Conservation (phyloP, 176 grass and related monocot genomes). For the Metroxylon sagu region DNA sequence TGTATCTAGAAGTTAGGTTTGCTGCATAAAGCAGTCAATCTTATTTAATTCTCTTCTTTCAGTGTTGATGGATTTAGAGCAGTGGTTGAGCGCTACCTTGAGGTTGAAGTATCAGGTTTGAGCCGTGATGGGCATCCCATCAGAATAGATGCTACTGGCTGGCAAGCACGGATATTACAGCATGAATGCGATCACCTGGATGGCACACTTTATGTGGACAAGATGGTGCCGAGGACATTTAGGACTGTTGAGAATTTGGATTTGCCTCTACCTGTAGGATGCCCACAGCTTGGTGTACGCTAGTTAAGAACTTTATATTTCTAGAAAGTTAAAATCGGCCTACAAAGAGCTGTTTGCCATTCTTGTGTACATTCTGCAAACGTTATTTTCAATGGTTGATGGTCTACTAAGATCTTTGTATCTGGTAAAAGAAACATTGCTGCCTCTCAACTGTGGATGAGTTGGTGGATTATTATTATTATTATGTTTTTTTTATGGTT, state of each 20-base stretch:
- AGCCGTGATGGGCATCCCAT: conserved; percentile 51
- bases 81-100: conserved; percentile 60
- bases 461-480: too few relatives aligned
- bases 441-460: too few relatives aligned
- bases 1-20: too few relatives aligned
- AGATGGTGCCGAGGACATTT: conserved; percentile 82
- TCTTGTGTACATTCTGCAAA: too few relatives aligned
- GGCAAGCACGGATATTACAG: conserved; percentile 88
- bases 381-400: too few relatives aligned
- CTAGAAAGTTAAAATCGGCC: too few relatives aligned
- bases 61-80: conserved; percentile 93
- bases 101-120: conserved; percentile 83
- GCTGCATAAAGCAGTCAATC: background rate
- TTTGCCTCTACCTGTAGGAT: conserved; percentile 58
- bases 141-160: conserved; percentile 70
- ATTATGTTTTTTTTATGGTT: too few relatives aligned
- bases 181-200: conserved; percentile 95
- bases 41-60: conserved; percentile 13
- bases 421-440: too few relatives aligned
- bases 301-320: background rate
- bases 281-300: conserved; percentile 49
- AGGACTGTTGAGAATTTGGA: conserved; percentile 72
- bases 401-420: too few relatives aligned
- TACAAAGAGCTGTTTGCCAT: too few relatives aligned
- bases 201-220: conserved; percentile 83